These are phyloP conservation scores for Singerocomus rubriflavus DNA, from an alignment of 1,284 basidiomycete species.

Conservation along the genomic window DNA sequence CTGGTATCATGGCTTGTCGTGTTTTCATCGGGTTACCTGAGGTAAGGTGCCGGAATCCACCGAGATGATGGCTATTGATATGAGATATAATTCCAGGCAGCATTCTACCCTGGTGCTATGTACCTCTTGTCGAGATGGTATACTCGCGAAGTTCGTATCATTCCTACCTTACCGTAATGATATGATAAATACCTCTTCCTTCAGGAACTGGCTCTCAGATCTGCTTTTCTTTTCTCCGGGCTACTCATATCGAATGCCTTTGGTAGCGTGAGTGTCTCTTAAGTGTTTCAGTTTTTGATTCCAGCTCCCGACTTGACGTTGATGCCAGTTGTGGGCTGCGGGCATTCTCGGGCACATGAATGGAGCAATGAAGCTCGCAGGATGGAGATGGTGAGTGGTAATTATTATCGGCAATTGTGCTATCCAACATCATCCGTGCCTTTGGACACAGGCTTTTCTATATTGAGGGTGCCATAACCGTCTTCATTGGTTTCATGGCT, in stretches of 20 bases:
- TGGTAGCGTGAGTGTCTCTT: conserved; percentile 48
- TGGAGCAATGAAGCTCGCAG: conserved; percentile 60
- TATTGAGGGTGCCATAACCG: conserved; percentile 61
- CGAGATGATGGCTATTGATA: too few relatives aligned
- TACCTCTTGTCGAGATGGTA: conserved; percentile 67
- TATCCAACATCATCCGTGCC: too few relatives aligned
- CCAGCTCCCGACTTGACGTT: not conserved
- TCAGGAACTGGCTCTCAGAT: conserved; percentile 68
- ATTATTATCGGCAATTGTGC: too few relatives aligned
- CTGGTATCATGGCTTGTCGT: conserved; percentile 55
- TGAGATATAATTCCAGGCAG: conserved; percentile 36
- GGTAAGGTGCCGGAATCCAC: conserved; percentile 22
- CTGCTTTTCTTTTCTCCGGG: conserved; percentile 67
- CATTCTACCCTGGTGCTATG: conserved; percentile 63
- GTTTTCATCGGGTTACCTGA: conserved; percentile 66
- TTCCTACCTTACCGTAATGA: too few relatives aligned
- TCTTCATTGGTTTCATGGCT: conserved; percentile 51
- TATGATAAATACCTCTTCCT: not conserved
- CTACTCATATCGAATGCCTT: conserved; percentile 75
- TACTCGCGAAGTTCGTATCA: conserved; percentile 29
- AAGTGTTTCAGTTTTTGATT: too few relatives aligned
- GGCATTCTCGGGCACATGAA: conserved; percentile 71
- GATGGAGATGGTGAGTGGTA: conserved; percentile 64
- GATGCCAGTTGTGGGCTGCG: conserved; percentile 55
- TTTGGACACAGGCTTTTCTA: conserved; percentile 48